Base-by-base conservation (phyloP, 345 rosid species). In the Pugionium dolabratum region DNA sequence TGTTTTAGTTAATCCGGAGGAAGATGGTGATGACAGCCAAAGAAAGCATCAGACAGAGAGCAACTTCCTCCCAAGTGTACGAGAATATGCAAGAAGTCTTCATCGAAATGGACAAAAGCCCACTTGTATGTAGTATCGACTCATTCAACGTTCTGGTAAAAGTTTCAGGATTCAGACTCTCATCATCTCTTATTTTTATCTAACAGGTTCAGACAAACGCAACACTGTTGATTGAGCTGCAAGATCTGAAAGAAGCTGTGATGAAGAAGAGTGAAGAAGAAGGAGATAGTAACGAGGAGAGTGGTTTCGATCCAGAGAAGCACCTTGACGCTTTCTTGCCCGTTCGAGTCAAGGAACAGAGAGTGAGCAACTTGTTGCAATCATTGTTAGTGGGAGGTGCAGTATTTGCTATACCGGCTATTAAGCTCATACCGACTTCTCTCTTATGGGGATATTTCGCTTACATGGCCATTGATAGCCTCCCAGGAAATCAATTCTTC, bases 391-490 rank as follows among this genome's bases (percentile, higher is more conserved):
- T 91, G 49, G 95, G 78, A 42, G 75, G 71, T 58, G 77, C 88
- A 31, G 79, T 88, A 5, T 66, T 52, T 9, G 98, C 90, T 0
- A 74, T 83, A 77, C 92, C 96, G 0, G 85, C 81, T 26, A 82
- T 91, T 40, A 91, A 86, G 74, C 79, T 62, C 61, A 86, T 89
- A 62, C 98, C 98, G 0, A 81, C 98, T 35, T 86, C 96, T 18
- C 81, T 89, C 34, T 82, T 91, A 1, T 91, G 91, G 94, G 96
- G 96, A 43, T 91, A 91, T 64, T 91, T 91, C 2, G 89, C 92
- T 2, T 87, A 83, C 76, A 89, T 91, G 98, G 95, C 98, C 32
- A 79, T 91, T 3, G 96, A 91, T 76, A 89, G 95, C 72, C 94
- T 91, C 9, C 95, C 89, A 0, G 96, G 98, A 4, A 91, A 89